Evolutionary conservation across 163 green algal species (phyloP), one percentile per base, ranked within the genome.

Genomic region (Chlamydomonas reinhardtii): DNA sequence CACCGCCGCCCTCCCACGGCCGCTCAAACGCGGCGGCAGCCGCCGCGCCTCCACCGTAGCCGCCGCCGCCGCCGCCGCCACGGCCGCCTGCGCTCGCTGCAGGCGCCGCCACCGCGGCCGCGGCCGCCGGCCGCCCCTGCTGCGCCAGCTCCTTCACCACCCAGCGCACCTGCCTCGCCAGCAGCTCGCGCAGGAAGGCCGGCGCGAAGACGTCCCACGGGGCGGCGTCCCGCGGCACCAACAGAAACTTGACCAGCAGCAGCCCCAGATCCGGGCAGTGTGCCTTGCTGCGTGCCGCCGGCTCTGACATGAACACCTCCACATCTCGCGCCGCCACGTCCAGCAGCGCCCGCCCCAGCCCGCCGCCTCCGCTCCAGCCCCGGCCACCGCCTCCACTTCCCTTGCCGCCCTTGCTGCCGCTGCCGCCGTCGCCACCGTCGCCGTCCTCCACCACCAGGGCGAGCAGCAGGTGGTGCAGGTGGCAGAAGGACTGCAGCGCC

Each of bases 381-480:
- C 48, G 1, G 48, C 5, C 48, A 19, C 6, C 11, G 48, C 48
- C 48, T 6, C 43, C 43, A 11, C 8, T 16, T 6, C 43, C 43
- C 8, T 54, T 54, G 43, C 43, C 43, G 43, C 43, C 43, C 8
- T 11, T 11, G 43, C 8, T 16, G 43, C 43, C 43, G 43, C 11
- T 54, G 48, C 48, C 48, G 48, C 48, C 14, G n/a, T 24, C 43
- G 32, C 1, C n/a, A 54, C 31, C 68, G 24, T 43, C 39, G 76
- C 34, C 25, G 27, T 43, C 54, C 35, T 9, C 64, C 27, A 76
- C 76, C 20, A 76, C 71, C 69, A 86, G 70, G 71, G 85, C 73
- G 65, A 87, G 35, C 14, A 76, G 71, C 72, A 89, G 68, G 84
- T 89, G 84, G 66, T 89, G 84, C 35, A 89, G 66, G 74, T 89